Percentiles rank a stretch among this genome's conserved stretches.
Conservation (phyloP, 805 yeast species). For the Hyphopichia homilentoma region DNA sequence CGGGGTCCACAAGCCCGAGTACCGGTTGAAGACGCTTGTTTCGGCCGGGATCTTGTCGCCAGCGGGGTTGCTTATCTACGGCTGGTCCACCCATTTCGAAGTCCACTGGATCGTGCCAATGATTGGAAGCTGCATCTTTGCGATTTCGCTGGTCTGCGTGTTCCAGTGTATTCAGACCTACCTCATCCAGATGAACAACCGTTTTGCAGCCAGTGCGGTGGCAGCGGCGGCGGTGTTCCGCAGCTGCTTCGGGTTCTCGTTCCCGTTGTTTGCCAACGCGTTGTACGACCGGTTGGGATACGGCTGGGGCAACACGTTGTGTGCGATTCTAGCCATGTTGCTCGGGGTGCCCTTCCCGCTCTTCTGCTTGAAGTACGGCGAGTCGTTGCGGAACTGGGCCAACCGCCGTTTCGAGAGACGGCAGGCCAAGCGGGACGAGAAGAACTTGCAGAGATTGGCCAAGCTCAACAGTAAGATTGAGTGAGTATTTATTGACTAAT, state of each 20-base stretch:
- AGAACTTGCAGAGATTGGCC: conserved; percentile 33
- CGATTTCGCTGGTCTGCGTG: conserved; percentile 56
- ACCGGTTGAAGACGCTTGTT: conserved; percentile 49
- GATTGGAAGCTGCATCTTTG: conserved; percentile 58
- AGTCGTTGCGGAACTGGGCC: conserved; percentile 54
- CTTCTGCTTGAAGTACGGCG: conserved; percentile 54
- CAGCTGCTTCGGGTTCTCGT: conserved; percentile 62
- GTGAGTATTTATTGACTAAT: too few relatives aligned
- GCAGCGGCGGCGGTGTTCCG: conserved; percentile 69
- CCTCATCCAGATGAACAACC: conserved; percentile 66
- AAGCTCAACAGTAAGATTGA: conserved; percentile 12
- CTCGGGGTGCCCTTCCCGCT: conserved; percentile 69
- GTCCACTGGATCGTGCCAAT: conserved; percentile 62
- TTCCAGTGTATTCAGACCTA: conserved; percentile 68
- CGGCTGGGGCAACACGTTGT: conserved; percentile 69
- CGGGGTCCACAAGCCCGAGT: conserved; percentile 62
- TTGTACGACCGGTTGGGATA: conserved; percentile 58
- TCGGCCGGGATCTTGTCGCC: conserved; percentile 51
- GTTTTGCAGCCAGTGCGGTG: conserved; percentile 64
- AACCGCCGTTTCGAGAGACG: conserved; percentile 45
- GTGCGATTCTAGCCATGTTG: conserved; percentile 53
- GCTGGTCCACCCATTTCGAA: conserved; percentile 62
- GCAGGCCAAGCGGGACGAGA: conserved; percentile 45
- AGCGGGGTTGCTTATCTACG: conserved; percentile 63
- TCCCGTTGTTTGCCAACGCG: conserved; percentile 60